A percentile compares a stretch with the other conserved stretches of the same genome.
These are phyloP conservation scores for Pythium pectinolyticum DNA, from an alignment of 352 stramenopile species.

Conservation along the genomic window DNA sequence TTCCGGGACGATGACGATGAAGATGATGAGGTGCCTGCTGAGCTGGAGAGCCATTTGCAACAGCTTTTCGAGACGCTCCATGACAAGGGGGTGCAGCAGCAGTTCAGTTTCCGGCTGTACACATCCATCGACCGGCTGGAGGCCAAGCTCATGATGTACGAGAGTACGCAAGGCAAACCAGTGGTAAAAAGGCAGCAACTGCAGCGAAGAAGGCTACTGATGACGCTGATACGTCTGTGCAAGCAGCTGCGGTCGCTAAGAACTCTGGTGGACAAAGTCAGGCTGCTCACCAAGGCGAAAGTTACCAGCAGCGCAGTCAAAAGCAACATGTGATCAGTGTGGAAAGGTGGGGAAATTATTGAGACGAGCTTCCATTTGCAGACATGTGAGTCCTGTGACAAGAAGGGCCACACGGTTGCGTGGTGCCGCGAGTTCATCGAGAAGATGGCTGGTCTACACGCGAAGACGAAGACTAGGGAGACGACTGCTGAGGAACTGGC, in stretches of 20 bases:
- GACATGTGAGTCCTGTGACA: slow-evolving; percentile 5
- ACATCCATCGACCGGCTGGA: slow-evolving; percentile 20
- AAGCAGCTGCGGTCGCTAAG: not conserved
- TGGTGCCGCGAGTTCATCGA: slow-evolving; percentile 8
- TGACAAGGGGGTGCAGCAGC: slow-evolving; percentile 8
- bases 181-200: too few relatives aligned
- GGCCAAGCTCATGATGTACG: slow-evolving; percentile 15
- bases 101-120: slow-evolving; percentile 17
- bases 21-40: not conserved
- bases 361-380: not conserved
- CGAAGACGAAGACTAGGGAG: not conserved
- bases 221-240: too few relatives aligned
- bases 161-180: too few relatives aligned
- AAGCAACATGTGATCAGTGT: not conserved
- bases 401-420: not conserved
- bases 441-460: not conserved
- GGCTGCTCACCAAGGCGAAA: not conserved
- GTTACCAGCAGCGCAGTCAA: not conserved
- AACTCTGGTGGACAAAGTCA: not conserved
- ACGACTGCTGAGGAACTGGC: not conserved
- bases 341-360: not conserved
- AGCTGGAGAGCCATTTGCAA: slow-evolving; percentile 7
- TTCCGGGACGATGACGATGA: not conserved
- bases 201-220: too few relatives aligned
- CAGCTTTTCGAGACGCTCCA: slow-evolving; percentile 4